Base-by-base conservation (phyloP, 1,284 basidiomycete species). In the Tilletia caries region DNA sequence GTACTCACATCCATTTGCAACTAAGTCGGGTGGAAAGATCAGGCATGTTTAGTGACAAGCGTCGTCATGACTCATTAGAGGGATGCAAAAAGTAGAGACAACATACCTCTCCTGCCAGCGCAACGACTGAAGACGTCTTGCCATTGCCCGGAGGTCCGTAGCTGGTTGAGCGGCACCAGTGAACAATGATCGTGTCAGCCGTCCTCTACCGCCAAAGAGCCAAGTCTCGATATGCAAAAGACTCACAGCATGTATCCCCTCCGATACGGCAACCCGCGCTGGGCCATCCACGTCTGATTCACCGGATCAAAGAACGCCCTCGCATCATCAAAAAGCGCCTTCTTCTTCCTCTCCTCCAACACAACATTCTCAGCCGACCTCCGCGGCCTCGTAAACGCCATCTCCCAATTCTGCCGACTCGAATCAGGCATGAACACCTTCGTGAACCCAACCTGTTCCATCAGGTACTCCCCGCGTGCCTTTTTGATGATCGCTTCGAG, bases 241-340 rank as follows among this genome's bases (percentile, higher is more conserved):
- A 62, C 58, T 62, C 29, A 62, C 58, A 62, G 29, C 29, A 62
- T 29, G 33, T 62, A 62, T 2, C 58, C 58, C 32, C 58, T 62
- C 58, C 58, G 27, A 23, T 33, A 62, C 8, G 58, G 58, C 58
- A 62, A 32, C 33, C 58, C 58, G 10, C 58, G 58, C 58, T 62
- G 58, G 20, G 58, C 58, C 58, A 62, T 62, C 58, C 58, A 62
- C 2, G 27, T 62, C 58, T 37, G 29, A 34, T 62, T 62, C 8
- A 10, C 58, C 27, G 27, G 27, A 33, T 62, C 58, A 34, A 62
- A 62, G 58, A 62, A 62, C 2, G 58, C 58, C 29, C 32, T 33
- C 27, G 58, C 58, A 37, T 62, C 58, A 23, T 33, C 58, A 62
- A 62, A 62, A 5, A 62, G 58, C 5, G 58, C 58, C 58, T 12